phyloP scores from a whole-genome alignment of 2,329 filamentous ascomycete genomes.

The Phoma sp. region DNA sequence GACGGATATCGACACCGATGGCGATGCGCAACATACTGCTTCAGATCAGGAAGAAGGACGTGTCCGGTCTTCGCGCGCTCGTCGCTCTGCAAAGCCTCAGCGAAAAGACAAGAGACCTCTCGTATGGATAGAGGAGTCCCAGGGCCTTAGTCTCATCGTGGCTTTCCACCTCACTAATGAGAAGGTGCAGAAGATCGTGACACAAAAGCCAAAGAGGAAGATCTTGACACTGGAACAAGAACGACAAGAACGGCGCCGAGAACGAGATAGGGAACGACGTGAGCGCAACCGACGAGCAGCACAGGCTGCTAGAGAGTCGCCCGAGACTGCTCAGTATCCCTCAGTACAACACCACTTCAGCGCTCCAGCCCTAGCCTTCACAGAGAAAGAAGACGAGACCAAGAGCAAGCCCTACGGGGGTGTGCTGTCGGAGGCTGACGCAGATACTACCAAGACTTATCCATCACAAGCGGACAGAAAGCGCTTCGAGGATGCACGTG shows the following conservation, averaged over 20 bases:
- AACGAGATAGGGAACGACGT: slow-evolving; percentile 48
- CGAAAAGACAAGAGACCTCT: slow-evolving; percentile 46
- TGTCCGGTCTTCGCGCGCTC: slow-evolving; percentile 41
- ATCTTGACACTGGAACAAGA: slow-evolving; percentile 40
- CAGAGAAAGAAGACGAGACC: slow-evolving; percentile 87
- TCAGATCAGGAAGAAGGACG: slow-evolving; percentile 42
- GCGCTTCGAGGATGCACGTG: slow-evolving; percentile 87
- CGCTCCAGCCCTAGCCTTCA: slow-evolving; percentile 86
- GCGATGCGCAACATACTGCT: slow-evolving; percentile 33
- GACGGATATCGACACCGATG: slow-evolving; percentile 41
- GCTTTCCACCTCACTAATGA: slow-evolving; percentile 55
- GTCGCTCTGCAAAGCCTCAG: slow-evolving; percentile 40
- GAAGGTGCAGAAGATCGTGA: slow-evolving; percentile 68
- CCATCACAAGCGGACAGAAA: slow-evolving; percentile 81
- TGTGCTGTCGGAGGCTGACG: slow-evolving; percentile 86
- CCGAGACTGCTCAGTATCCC: slow-evolving; percentile 62
- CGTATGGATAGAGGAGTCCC: slow-evolving; percentile 46
- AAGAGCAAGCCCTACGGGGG: slow-evolving; percentile 96
- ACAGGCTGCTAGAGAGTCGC: slow-evolving; percentile 48
- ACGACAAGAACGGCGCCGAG: slow-evolving; percentile 41
- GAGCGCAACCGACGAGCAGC: slow-evolving; percentile 58
- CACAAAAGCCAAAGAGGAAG: slow-evolving; percentile 63
- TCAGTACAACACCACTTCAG: slow-evolving; percentile 70
- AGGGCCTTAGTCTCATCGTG: slow-evolving; percentile 40
- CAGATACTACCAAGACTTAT: slow-evolving; percentile 88